A percentile compares a stretch with the other conserved stretches of the same genome.
phyloP scores from a whole-genome alignment of 345 rosid genomes.

The Lepidium didymum region DNA sequence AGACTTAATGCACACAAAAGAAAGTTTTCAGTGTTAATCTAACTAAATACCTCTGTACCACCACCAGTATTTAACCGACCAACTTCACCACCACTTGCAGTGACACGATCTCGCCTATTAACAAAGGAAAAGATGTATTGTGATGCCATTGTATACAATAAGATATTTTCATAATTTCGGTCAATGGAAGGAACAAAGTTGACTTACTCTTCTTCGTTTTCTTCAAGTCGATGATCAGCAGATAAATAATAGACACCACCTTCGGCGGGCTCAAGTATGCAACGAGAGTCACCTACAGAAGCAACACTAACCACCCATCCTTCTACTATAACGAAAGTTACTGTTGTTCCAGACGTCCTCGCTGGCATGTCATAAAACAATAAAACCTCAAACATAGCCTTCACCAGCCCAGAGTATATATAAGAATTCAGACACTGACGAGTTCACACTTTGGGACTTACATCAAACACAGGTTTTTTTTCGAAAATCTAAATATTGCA shows the following conservation, averaged over 20 bases:
- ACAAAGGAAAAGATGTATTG: constrained; percentile 3
- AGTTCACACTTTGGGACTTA: not conserved
- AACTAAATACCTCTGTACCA: constrained; percentile 79
- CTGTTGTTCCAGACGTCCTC: constrained; percentile 88
- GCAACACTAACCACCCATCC: constrained; percentile 94
- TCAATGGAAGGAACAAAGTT: not conserved
- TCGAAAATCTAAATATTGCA: not conserved
- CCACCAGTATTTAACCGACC: constrained; percentile 97
- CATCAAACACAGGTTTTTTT: not conserved
- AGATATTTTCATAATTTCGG: not conserved
- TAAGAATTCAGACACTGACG: not conserved
- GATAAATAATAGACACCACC: constrained; percentile 85
- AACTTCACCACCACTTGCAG: constrained; percentile 98
- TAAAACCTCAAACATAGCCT: constrained; percentile 14
- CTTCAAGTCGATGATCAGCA: constrained; percentile 95
- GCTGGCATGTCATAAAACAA: constrained; percentile 41
- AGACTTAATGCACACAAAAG: not conserved
- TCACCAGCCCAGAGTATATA: constrained; percentile 3
- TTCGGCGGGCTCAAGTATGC: constrained; percentile 94
- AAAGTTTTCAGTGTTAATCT: not conserved
- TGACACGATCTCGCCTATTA: constrained; percentile 77
- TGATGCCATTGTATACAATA: not conserved
- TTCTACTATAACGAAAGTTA: constrained; percentile 86
- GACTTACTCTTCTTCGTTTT: constrained; percentile 91
- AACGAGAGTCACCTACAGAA: constrained; percentile 98